These are phyloP conservation scores for Coemansia sp. DNA, from an alignment of 192 early-diverging fungal species.

Conservation along the genomic window DNA sequence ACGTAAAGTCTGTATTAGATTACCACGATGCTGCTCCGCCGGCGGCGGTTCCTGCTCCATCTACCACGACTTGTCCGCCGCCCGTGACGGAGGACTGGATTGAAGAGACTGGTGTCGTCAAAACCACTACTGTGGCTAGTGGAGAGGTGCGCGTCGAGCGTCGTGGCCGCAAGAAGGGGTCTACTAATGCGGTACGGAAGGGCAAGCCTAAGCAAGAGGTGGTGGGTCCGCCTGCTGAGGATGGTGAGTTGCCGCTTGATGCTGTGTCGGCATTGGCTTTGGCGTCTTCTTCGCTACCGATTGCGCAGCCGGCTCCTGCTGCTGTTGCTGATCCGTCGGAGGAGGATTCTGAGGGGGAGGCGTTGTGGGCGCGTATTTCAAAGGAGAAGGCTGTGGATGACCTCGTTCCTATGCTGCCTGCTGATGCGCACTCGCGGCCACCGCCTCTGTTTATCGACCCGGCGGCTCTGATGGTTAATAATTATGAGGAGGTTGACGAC, in stretches of 20 bases:
- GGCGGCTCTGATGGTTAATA: background rate
- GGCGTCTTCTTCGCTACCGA: background rate
- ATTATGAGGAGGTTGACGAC: background rate
- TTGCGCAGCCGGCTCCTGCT: background rate
- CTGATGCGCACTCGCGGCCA: background rate
- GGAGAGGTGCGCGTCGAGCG: constrained; percentile 43
- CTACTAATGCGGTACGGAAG: constrained; percentile 20
- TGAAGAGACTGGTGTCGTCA: background rate
- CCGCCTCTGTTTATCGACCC: background rate
- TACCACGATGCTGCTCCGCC: constrained; percentile 47
- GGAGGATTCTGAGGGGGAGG: constrained; percentile 39
- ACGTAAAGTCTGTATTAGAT: constrained; percentile 67
- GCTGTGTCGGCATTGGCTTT: background rate
- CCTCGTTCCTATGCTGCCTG: constrained; percentile 22
- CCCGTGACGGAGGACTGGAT: background rate
- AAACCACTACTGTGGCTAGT: constrained; percentile 9
- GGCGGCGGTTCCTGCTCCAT: background rate
- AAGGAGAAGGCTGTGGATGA: constrained; percentile 29
- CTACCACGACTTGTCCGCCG: background rate
- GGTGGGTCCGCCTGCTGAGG: background rate
- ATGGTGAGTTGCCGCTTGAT: constrained; percentile 12
- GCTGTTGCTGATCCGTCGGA: background rate
- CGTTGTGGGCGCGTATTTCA: constrained; percentile 33
- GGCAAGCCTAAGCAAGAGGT: background rate
- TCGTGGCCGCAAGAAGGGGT: constrained; percentile 49